Evolutionary conservation across 2,329 filamentous ascomycete genomes (phyloP).

Genomic region (Intubia oerlemansii): DNA sequence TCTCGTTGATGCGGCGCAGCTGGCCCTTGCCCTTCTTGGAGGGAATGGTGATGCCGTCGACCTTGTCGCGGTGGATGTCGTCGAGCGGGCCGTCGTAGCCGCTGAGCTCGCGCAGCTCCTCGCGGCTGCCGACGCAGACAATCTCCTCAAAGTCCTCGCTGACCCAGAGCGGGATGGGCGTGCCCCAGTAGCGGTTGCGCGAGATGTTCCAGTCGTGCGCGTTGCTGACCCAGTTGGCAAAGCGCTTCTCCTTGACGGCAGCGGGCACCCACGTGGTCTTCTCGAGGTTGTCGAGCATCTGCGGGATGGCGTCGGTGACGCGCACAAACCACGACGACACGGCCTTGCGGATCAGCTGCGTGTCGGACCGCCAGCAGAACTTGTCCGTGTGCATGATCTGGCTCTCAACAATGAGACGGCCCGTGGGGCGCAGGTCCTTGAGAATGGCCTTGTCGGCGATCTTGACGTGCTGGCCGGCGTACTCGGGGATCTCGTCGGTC

Average conservation of each 20-base stretch:
- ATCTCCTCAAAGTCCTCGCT: conserved; percentile 76
- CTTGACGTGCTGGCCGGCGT: conserved; percentile 76
- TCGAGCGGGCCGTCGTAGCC: conserved; percentile 67
- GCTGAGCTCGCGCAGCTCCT: conserved; percentile 66
- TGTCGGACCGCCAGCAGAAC: conserved; percentile 90
- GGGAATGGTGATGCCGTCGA: conserved; percentile 86
- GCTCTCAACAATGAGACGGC: conserved; percentile 62
- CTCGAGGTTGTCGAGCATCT: conserved; percentile 83
- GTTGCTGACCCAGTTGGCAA: conserved; percentile 77
- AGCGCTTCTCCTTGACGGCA: conserved; percentile 79
- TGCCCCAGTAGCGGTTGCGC: conserved; percentile 88
- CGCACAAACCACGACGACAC: conserved; percentile 92
- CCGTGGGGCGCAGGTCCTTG: conserved; percentile 60
- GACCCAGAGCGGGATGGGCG: conserved; percentile 36
- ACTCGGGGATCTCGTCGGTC: conserved; percentile 56
- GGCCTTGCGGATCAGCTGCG: conserved; percentile 76
- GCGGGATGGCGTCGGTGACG: conserved; percentile 60
- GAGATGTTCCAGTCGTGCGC: conserved; percentile 93
- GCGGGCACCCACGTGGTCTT: conserved; percentile 79
- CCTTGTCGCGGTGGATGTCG: conserved; percentile 80
- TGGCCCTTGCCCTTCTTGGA: conserved; percentile 54
- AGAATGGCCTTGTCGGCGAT: conserved; percentile 84
- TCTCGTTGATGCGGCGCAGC: conserved; percentile 37
- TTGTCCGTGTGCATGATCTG: conserved; percentile 83
- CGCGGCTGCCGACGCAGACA: conserved; percentile 67